Base-by-base conservation (phyloP, 106 monocot species). In the Cymbidium sinense region DNA sequence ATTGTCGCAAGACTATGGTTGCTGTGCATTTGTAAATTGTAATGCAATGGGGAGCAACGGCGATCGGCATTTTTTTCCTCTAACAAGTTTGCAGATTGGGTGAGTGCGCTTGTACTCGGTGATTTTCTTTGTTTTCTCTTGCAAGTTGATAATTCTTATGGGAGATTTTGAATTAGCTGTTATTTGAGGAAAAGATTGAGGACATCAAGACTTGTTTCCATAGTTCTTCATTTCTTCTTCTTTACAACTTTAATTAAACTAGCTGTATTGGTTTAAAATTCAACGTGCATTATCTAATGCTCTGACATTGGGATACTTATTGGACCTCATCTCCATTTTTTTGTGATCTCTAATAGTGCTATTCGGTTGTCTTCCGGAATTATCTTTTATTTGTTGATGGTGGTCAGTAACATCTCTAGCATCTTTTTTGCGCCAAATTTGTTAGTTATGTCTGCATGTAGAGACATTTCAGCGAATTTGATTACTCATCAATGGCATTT, bases 71-170 rank as follows among this genome's bases (percentile, higher is more conserved):
- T 92, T 91, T 82, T 95, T 89, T 75, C 86, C 91, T 34, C 88
- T 95, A 21, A 95, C 95, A 17, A 91, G 88, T 54, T 76, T 95
- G 89, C 95, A 95, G 77, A 95, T 95, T 41, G 95, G 95, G 95
- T 95, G 83, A 73, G 82, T 73, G 51, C 19, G 18, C 36, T 47
- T 35, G 34, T 9, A 3, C 12, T 43, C 0, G 25, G n/a, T 35
- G 28, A 28, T 74, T 44, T 44, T 0, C 28, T 37, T 37, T 71
- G 3, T 25, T 43, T 43, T 74, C 11, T 35, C 28, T 2, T 58
- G 11, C 58, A 23, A 13, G 58, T 58, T 58, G 20, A 58, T 58
- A 47, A 13, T 47, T 47, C 47, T 47, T 47, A 47, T 47, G 13
- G 47, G 47, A 47, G 13, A 47, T 2, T 47, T 47, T 13, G 47